Evolutionary conservation across 768 basidiomycete species (phyloP).

Genomic region (Erythrobasidium yunnanense): DNA sequence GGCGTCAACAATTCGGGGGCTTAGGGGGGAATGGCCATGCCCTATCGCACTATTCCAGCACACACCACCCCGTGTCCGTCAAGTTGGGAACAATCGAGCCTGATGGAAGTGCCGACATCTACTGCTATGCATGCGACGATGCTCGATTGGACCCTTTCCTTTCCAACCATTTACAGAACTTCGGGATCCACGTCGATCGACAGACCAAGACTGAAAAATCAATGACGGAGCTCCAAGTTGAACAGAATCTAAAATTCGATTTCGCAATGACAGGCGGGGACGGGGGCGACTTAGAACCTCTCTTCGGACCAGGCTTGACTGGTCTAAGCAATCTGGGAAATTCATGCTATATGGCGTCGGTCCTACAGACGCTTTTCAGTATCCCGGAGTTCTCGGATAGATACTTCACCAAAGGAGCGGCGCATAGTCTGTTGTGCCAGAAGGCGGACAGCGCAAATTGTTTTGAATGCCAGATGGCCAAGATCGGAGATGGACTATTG

Average conservation of each 20-base stretch:
- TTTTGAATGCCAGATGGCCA: conserved; percentile 88
- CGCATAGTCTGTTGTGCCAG: conserved; percentile 56
- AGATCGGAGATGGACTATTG: conserved; percentile 80
- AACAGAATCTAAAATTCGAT: conserved; percentile 88
- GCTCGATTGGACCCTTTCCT: conserved; percentile 66
- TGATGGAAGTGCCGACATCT: conserved; percentile 72
- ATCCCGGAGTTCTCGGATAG: conserved; percentile 63
- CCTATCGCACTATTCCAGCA: conserved; percentile 60
- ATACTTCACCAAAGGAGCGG: conserved; percentile 50
- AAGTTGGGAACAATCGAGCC: conserved; percentile 95
- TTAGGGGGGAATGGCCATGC: conserved; percentile 81
- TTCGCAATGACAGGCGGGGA: conserved; percentile 80
- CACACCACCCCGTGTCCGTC: conserved; percentile 68
- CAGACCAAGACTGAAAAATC: conserved; percentile 89
- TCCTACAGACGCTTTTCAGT: conserved; percentile 74
- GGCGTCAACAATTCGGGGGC: conserved; percentile 57
- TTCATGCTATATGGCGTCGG: conserved; percentile 96
- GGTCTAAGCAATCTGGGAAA: conserved; percentile 89
- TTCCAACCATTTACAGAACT: conserved; percentile 59
- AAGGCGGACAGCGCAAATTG: conserved; percentile 66
- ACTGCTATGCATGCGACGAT: conserved; percentile 86
- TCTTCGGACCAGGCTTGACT: conserved; percentile 79
- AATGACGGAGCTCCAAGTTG: conserved; percentile 95
- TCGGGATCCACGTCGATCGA: conserved; percentile 73
- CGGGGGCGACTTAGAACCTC: conserved; percentile 72